phyloP scores from a whole-genome alignment of 257 asterid genomes.

The Solanum bulbocastanum region DNA sequence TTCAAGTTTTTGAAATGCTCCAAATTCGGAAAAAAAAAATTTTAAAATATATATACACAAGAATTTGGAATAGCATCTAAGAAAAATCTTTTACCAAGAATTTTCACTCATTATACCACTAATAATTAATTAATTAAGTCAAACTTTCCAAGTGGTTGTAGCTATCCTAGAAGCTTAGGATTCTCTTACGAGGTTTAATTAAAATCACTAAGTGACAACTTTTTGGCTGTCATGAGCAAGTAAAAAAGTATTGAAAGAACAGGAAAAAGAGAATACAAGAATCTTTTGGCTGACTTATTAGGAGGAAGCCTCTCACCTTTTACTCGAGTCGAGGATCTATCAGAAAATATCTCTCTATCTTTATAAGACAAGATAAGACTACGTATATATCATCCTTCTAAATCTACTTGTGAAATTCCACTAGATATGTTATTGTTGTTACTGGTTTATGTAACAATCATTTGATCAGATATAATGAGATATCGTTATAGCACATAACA shows the following conservation, averaged over 20 bases:
- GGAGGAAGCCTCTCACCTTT: not conserved
- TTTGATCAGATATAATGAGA: not conserved
- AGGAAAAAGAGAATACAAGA: not conserved
- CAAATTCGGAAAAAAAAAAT: not conserved
- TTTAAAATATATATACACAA: no score
- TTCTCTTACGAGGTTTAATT: not conserved
- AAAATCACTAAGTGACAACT: not conserved
- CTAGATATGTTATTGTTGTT: not conserved
- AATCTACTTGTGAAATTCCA: not conserved
- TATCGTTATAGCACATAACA: not conserved
- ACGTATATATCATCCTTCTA: accelerated
- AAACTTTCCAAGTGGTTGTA: not conserved
- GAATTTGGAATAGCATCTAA: not conserved
- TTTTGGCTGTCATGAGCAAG: not conserved
- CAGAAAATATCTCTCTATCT: accelerated
- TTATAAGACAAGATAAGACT: not conserved
- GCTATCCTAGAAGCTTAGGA: not conserved
- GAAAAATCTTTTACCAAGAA: not conserved
- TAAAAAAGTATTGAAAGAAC: not conserved
- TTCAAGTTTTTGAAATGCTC: not conserved
- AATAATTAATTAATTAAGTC: not conserved
- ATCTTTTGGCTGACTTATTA: not conserved
- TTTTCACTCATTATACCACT: not conserved
- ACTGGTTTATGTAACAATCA: no score
- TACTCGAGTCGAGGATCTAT: not conserved